Percentiles rank a stretch among this genome's conserved stretches.
These are phyloP conservation scores for Stagonosporopsis tanaceti DNA, from an alignment of 2,329 filamentous ascomycete species.

Conservation along the genomic window DNA sequence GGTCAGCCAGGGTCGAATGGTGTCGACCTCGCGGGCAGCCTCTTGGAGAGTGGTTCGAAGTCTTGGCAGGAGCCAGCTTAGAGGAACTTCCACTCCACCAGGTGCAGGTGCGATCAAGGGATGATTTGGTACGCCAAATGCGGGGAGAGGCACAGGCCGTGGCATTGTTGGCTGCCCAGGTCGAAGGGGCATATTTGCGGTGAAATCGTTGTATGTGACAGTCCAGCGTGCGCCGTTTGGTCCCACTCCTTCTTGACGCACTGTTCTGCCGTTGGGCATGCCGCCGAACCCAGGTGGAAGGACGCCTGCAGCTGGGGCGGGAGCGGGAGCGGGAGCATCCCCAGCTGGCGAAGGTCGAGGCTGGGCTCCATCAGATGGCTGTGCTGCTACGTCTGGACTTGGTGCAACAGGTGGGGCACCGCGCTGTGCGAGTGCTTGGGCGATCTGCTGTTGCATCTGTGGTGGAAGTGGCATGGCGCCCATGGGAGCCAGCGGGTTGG, in stretches of 20 bases:
- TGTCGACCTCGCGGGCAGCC: slow-evolving; percentile 44
- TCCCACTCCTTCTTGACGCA: slow-evolving; percentile 59
- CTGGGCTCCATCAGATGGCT: slow-evolving; percentile 11
- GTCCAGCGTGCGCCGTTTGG: slow-evolving; percentile 63
- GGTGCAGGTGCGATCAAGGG: slow-evolving; percentile 22
- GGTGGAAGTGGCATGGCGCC: slow-evolving; percentile 31
- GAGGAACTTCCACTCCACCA: slow-evolving; percentile 21
- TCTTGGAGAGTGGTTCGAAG: slow-evolving; percentile 34
- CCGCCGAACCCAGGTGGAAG: slow-evolving; percentile 14
- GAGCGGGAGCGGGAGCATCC: slow-evolving; percentile 10
- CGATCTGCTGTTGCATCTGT: slow-evolving; percentile 35
- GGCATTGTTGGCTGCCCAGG: slow-evolving; percentile 35
- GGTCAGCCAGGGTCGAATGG: slow-evolving; percentile 34
- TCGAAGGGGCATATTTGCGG: slow-evolving; percentile 33
- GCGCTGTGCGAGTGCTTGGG: slow-evolving; percentile 34
- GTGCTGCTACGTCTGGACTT: slow-evolving; percentile 4
- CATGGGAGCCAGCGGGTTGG: slow-evolving; percentile 22
- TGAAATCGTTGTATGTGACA: slow-evolving; percentile 60
- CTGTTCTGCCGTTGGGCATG: slow-evolving; percentile 48
- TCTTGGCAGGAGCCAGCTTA: slow-evolving; percentile 29
- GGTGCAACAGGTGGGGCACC: slow-evolving; percentile 17
- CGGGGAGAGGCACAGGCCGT: slow-evolving; percentile 33
- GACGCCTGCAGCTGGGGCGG: background rate
- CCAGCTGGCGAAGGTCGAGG: slow-evolving; percentile 20
- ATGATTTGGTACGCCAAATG: slow-evolving; percentile 28